These are phyloP conservation scores for Penicillium sp. DNA, from an alignment of 2,329 filamentous ascomycete species.

Conservation along the genomic window DNA sequence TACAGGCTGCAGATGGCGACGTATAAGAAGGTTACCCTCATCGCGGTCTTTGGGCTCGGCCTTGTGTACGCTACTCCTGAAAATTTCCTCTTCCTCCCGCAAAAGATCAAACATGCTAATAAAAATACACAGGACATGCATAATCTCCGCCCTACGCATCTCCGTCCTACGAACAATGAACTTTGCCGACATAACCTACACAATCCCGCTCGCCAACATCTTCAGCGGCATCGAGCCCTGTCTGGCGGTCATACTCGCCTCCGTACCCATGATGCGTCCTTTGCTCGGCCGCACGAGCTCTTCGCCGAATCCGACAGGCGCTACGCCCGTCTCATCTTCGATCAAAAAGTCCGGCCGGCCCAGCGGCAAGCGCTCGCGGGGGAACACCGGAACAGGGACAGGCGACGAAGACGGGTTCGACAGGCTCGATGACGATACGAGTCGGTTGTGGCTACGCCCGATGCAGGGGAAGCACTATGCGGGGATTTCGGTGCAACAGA, in stretches of 20 bases:
- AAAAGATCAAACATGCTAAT: too few relatives aligned
- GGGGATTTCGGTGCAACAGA: conserved; percentile 1
- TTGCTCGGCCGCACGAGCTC: conserved; percentile 37
- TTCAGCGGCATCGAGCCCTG: conserved; percentile 34
- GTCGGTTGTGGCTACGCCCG: conserved; percentile 34
- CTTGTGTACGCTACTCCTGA: too few relatives aligned
- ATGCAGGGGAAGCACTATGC: conserved; percentile 23
- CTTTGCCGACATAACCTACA: conserved; percentile 30
- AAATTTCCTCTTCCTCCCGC: too few relatives aligned
- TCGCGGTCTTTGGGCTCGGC: conserved; percentile 30
- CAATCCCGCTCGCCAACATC: conserved; percentile 30
- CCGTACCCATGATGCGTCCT: conserved; percentile 32
- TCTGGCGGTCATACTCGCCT: conserved; percentile 30
- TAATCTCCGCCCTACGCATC: conserved; percentile 32
- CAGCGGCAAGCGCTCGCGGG: too few relatives aligned
- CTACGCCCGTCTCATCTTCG: background rate
- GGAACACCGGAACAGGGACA: background rate
- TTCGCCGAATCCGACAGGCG: conserved; percentile 24
- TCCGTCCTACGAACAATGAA: conserved; percentile 28
- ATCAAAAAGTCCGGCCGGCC: too few relatives aligned
- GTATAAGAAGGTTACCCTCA: conserved; percentile 31
- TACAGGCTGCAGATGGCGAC: conserved; percentile 30
- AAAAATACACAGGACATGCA: too few relatives aligned
- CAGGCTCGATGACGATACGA: conserved; percentile 34
- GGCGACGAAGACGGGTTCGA: conserved; percentile 28